These are phyloP conservation scores for Ustilaginoidea virens DNA, from an alignment of 2,329 filamentous ascomycete genomes.

Conservation along the genomic window DNA sequence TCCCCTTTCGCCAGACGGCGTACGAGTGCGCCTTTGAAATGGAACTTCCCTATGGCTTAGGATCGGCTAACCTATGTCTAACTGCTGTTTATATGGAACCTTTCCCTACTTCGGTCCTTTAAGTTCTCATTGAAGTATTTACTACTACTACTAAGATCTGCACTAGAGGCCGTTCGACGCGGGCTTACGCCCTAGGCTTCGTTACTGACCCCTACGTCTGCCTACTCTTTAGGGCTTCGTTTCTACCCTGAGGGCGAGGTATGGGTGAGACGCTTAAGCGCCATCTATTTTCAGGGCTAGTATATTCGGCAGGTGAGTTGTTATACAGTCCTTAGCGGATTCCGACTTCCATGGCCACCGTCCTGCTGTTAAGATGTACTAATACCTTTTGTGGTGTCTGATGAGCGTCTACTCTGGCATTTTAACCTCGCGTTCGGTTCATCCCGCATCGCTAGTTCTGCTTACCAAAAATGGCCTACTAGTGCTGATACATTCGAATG, in stretches of 20 bases:
- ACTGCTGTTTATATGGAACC: not conserved
- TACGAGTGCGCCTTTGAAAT: not conserved
- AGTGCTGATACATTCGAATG: constrained; percentile 1
- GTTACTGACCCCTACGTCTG: not conserved
- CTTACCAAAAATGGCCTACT: constrained; percentile 1
- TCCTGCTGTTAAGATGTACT: not conserved
- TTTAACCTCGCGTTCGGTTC: constrained; percentile 1
- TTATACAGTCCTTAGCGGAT: not conserved
- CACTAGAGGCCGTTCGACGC: too few species aligned
- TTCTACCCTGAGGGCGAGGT: constrained; percentile 1
- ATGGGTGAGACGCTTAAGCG: not conserved
- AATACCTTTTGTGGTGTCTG: constrained; percentile 1
- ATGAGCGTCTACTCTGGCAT: constrained; percentile 1
- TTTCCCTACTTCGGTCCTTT: too few species aligned
- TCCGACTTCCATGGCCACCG: not conserved
- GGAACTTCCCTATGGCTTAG: not conserved
- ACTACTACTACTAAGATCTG: constrained; percentile 1
- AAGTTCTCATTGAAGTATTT: constrained; percentile 1
- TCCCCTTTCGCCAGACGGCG: not conserved
- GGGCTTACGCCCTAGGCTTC: constrained; percentile 1
- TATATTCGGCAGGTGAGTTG: constrained; percentile 1
- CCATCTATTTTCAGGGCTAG: not conserved
- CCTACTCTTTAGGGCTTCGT: constrained; percentile 1
- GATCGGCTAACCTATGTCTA: not conserved
- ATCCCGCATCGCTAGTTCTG: not conserved